Base-by-base conservation (phyloP, 371 early-diverging fungal species). In the Syncephalastrum monosporum region DNA sequence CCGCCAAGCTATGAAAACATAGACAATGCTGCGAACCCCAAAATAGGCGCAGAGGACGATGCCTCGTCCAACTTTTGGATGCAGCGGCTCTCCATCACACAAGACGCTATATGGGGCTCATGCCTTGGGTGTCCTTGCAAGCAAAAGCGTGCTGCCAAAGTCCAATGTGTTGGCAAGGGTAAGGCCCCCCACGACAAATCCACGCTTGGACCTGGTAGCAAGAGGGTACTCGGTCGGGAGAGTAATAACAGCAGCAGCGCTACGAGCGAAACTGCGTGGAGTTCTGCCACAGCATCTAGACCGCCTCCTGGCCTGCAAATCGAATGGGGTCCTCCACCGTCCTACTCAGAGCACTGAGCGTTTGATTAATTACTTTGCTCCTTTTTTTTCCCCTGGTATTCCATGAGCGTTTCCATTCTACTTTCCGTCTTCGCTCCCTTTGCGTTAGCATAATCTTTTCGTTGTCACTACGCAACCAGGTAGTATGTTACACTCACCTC, bases 1-100 rank as follows among this genome's bases (percentile, higher is more conserved):
- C 92, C 91, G 13, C 86, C 90, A n/a, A 83, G 74, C 16, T 79
- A 72, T 84, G 86, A 91, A 13, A 84, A 83, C 17, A 87, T 70
- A 50, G 91, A 75, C 57, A 70, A 72, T 52, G 57, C 43, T 21
- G 45, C 24, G 3, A 46, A 49, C 25, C 44, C 56, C 38, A 33
- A 33, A 12, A 8, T 33, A 33, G 38, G 38, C 38, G 8, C 5
- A 33, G 38, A 33, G 38, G 38, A 33, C 38, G n/a, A 43, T 15
- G 38, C 10, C 38, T 33, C 38, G 6, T 33, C 38, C 21, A 55
- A 56, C 23, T 61, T 72, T 52, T 75, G 72, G 72, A 60, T 68
- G 27, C 75, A 75, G 48, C 58, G 72, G n/a, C 63, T 68, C 43
- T 56, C 67, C 2, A 72, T 75, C 38, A 72, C 75, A 2, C 57